Evolutionary conservation across 2,329 filamentous ascomycete genomes (phyloP).

Genomic region (Colletotrichum sojae): DNA sequence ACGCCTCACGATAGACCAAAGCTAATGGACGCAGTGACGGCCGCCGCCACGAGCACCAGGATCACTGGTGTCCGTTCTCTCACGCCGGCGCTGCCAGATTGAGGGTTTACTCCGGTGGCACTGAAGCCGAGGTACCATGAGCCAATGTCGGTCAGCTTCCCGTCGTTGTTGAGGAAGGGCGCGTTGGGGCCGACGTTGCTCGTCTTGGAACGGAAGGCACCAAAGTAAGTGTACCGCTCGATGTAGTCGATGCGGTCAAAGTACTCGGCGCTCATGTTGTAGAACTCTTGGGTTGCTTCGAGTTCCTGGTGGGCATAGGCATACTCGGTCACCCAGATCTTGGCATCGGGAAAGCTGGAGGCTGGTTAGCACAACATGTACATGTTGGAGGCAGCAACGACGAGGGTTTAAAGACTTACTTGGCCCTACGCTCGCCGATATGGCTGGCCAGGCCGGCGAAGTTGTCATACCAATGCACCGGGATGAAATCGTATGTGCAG

Average conservation of each 20-base stretch:
- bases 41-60: slow-evolving; percentile 8
- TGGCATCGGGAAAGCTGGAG: slow-evolving; percentile 69
- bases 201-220: slow-evolving; percentile 77
- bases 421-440: slow-evolving; percentile 70
- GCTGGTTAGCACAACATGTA: background rate
- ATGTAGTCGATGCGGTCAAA: slow-evolving; percentile 76
- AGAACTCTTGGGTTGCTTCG: slow-evolving; percentile 73
- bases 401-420: slow-evolving; percentile 47
- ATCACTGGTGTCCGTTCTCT: slow-evolving; percentile 22
- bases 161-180: slow-evolving; percentile 77
- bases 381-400: background rate
- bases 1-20: slow-evolving; percentile 9
- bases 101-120: slow-evolving; percentile 61
- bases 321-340: slow-evolving; percentile 86
- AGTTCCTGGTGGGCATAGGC: slow-evolving; percentile 73
- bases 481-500: slow-evolving; percentile 75
- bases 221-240: slow-evolving; percentile 81
- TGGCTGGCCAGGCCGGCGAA: slow-evolving; percentile 78
- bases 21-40: slow-evolving; percentile 1
- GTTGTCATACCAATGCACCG: slow-evolving; percentile 78
- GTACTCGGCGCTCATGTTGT: slow-evolving; percentile 75
- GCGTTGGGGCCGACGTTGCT: slow-evolving; percentile 83
- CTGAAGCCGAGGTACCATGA: slow-evolving; percentile 79
- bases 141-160: slow-evolving; percentile 81
- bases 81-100: slow-evolving; percentile 32